Evolutionary conservation across 768 basidiomycete genomes (phyloP).

Genomic region (Guyanaporus albipodus): DNA sequence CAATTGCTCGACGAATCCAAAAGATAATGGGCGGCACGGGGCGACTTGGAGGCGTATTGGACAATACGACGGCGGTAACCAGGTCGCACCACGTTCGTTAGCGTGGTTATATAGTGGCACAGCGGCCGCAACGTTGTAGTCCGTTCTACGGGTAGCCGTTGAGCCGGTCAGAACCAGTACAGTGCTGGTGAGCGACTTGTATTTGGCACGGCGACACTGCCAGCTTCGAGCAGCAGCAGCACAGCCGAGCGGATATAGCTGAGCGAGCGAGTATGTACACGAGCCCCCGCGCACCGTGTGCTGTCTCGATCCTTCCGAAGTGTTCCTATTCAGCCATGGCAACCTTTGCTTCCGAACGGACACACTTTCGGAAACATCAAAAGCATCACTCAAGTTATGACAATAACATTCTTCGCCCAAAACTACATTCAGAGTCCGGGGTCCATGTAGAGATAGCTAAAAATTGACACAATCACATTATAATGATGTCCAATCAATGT

Average conservation of each 20-base stretch:
- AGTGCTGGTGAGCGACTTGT: not conserved
- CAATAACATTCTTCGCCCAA: not conserved
- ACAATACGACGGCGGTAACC: too few relatives aligned
- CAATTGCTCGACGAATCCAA: not conserved
- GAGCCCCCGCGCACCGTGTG: constrained; percentile 20
- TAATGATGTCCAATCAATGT: not conserved
- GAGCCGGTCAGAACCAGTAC: constrained; percentile 9
- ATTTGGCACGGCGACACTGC: constrained; percentile 1
- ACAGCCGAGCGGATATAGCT: constrained; percentile 19
- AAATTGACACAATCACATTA: not conserved
- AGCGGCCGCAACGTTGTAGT: not conserved
- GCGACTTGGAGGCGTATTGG: too few relatives aligned
- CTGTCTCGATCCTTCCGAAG: not conserved
- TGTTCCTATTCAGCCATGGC: not conserved
- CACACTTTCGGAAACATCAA: not conserved
- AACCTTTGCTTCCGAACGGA: not conserved
- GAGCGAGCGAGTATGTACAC: not conserved
- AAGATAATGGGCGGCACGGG: constrained; percentile 3
- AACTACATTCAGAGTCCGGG: not conserved
- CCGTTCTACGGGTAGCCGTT: constrained; percentile 17
- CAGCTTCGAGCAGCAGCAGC: not conserved
- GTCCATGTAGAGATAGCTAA: not conserved
- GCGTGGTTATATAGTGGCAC: constrained; percentile 13
- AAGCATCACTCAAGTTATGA: not conserved
- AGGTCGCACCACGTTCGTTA: too few relatives aligned